Evolutionary conservation across 2,329 filamentous ascomycete genomes (phyloP), one percentile per base, ranked within the genome.

Genomic region (Kalmusia sp.): DNA sequence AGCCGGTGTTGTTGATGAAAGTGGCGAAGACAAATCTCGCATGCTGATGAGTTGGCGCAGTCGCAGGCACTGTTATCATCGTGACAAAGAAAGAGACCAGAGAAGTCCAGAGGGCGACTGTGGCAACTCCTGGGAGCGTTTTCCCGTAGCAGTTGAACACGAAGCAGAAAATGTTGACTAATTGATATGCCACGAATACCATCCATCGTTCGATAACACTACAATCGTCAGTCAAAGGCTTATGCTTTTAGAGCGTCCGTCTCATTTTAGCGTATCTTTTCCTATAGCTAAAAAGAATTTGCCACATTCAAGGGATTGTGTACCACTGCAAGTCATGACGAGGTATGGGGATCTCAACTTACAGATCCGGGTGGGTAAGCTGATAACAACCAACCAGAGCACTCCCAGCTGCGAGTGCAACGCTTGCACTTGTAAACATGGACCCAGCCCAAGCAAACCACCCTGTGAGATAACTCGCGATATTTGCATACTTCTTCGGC

Each of bases 401-500:
- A 58, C 74, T 75, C 4, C 76, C 80, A 46, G 82, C 68, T 41
- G 77, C 77, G 40, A 84, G 63, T 3, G 80, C 78, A 15, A 83
- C 79, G 67, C 79, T 81, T 15, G 82, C 81, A 58, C 73, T 79
- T 6, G 81, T 83, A 56, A 84, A 84, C 49, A 84, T 77, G 19
- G 77, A 75, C 14, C 81, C 82, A n/a, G 80, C 79, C 76, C 80
- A 84, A 2, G 80, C 80, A 52, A 83, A 76, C 75, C 78, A 83
- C 1, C 79, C 80, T 1, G 78, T 81, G 43, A 79, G 48, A 50
- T 81, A 82, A 11, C 76, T 78, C 5, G 75, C 72, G 49, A 80
- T 73, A 24, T 77, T 77, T 2, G 77, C 73, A 52, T 74, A 81
- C 51, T 68, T 75, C 57, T 68, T 76, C 2, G 79, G 78, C 2